phyloP scores from a whole-genome alignment of 2,329 filamentous ascomycete genomes.

The Rhinocladiella similis region DNA sequence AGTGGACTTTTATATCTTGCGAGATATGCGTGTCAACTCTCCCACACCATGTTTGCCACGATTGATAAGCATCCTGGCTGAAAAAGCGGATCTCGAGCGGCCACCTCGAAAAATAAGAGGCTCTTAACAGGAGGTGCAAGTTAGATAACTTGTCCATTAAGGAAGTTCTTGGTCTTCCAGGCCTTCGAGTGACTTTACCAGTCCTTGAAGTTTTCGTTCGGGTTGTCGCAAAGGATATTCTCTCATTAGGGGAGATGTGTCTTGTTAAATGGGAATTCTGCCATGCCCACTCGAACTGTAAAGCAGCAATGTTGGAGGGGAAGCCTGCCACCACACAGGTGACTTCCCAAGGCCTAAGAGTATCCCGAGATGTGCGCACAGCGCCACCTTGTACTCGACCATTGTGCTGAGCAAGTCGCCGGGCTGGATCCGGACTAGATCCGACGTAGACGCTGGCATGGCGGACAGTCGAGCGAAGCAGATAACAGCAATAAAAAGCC shows the following conservation, averaged over 20 bases:
- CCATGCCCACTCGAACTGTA: constrained; percentile 98
- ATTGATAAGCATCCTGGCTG: constrained; percentile 63
- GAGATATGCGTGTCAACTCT: constrained; percentile 51
- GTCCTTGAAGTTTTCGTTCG: constrained; percentile 31
- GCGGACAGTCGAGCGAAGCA: constrained; percentile 78
- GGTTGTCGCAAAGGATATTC: constrained; percentile 27
- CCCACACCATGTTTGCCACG: constrained; percentile 65
- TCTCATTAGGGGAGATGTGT: constrained; percentile 67
- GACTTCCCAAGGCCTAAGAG: constrained; percentile 87
- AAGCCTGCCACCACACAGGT: constrained; percentile 83
- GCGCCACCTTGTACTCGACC: constrained; percentile 80
- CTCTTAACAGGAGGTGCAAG: constrained; percentile 75
- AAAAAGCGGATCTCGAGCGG: constrained; percentile 82
- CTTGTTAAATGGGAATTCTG: constrained; percentile 79
- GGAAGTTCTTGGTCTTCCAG: constrained; percentile 59
- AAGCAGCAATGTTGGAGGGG: constrained; percentile 77
- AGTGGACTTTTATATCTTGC: constrained; percentile 53
- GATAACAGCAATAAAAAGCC: constrained; percentile 89
- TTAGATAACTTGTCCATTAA: constrained; percentile 73
- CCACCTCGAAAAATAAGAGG: constrained; percentile 79
- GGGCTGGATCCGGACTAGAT: constrained; percentile 82
- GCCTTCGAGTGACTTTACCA: constrained; percentile 47
- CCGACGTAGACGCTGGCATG: constrained; percentile 78
- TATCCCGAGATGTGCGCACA: constrained; percentile 66
- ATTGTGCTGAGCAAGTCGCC: constrained; percentile 90